These are phyloP conservation scores for Dactylis glomerata DNA, from an alignment of 176 grass and related monocot species.

Conservation along the genomic window DNA sequence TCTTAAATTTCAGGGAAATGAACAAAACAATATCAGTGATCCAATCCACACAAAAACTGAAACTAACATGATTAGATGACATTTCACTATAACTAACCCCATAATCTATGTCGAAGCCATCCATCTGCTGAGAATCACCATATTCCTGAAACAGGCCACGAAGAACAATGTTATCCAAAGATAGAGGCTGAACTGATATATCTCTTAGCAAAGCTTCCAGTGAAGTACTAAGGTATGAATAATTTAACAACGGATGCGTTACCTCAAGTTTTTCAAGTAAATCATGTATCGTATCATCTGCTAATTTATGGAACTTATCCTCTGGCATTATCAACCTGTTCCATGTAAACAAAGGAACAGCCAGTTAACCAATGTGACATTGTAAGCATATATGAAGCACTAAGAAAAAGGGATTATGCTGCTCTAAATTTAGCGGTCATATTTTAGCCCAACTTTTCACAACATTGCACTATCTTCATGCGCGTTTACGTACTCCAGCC, in stretches of 20 bases:
- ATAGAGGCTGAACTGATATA: not conserved
- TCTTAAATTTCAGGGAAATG: constrained; percentile 46
- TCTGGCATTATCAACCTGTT: constrained; percentile 65
- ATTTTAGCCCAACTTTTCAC: not conserved
- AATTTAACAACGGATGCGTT: constrained; percentile 1
- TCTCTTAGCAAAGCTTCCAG: not conserved
- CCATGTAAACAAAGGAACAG: not conserved
- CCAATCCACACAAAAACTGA: not conserved
- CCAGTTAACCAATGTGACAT: not conserved
- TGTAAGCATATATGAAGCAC: not conserved
- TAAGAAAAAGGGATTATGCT: not conserved
- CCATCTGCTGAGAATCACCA: constrained; percentile 67
- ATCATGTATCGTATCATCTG: constrained; percentile 70
- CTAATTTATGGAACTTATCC: constrained; percentile 75
- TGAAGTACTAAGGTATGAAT: not conserved
- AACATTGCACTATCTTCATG: not conserved
- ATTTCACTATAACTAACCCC: constrained; percentile 59
- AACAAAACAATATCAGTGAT: not conserved
- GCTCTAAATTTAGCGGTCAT: not conserved
- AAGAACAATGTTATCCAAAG: constrained; percentile 7
- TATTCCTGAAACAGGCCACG: constrained; percentile 55
- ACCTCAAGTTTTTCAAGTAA: constrained; percentile 85
- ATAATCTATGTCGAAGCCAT: constrained; percentile 84
- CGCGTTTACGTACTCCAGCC: not conserved
- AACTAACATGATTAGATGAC: not conserved